phyloP scores from a whole-genome alignment of 1,284 basidiomycete genomes.

The Cryptococcus wingfieldii region DNA sequence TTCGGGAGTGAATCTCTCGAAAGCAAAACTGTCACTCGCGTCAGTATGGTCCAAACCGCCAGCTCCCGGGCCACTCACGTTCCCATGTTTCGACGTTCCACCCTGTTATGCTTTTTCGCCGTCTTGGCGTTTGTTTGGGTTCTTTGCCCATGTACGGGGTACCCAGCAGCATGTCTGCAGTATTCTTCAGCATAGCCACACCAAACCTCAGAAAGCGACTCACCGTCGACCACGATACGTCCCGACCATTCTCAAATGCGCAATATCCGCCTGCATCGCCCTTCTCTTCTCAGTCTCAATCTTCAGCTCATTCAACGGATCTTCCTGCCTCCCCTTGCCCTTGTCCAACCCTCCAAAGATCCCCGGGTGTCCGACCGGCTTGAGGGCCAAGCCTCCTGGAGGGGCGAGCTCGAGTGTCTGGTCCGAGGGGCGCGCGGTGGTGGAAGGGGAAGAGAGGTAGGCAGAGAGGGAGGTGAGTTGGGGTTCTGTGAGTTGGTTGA shows the following conservation, averaged over 20 bases:
- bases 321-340: slow-evolving; percentile 14
- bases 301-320: slow-evolving; percentile 50
- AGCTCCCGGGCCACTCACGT: slow-evolving; percentile 17
- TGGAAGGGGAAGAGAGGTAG: slow-evolving; percentile 54
- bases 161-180: slow-evolving; percentile 51
- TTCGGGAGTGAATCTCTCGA: background rate
- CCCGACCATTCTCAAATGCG: slow-evolving; percentile 54
- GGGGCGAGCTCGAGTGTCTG: slow-evolving; percentile 6
- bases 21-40: background rate
- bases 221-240: slow-evolving; percentile 52
- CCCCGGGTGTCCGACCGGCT: background rate
- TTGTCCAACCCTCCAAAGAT: background rate
- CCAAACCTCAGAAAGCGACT: slow-evolving; percentile 3
- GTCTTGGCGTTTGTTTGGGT: slow-evolving; percentile 54
- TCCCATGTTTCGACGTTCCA: slow-evolving; percentile 36
- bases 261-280: slow-evolving; percentile 51
- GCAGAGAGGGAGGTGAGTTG: slow-evolving; percentile 55
- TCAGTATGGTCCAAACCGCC: background rate
- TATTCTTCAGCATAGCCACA: background rate
- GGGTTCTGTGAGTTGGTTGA: slow-evolving; percentile 50
- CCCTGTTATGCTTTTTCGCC: slow-evolving; percentile 53
- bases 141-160: slow-evolving; percentile 56
- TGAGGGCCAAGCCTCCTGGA: slow-evolving; percentile 13
- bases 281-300: slow-evolving; percentile 56
- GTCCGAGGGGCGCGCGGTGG: slow-evolving; percentile 26